Evolutionary conservation across 1,284 basidiomycete genomes (phyloP).

Genomic region (Leccinum huronense): DNA sequence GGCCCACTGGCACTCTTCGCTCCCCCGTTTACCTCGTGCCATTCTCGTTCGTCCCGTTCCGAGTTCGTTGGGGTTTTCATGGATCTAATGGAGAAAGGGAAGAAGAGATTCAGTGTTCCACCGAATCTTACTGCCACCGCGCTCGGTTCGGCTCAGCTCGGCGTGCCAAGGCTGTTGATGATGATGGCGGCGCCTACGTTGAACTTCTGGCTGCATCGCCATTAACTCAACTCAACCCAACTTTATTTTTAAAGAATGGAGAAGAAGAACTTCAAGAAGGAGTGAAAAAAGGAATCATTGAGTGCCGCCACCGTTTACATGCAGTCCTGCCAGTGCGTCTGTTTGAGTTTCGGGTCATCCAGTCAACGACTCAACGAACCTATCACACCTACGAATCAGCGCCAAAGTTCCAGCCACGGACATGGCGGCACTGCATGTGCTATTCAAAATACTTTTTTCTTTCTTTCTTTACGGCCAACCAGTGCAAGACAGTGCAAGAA

Average conservation of each 20-base stretch:
- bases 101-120: not conserved
- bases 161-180: not conserved
- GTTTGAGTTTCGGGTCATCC: slow-evolving; percentile 1
- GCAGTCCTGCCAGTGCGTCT: not conserved
- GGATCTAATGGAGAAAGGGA: not conserved
- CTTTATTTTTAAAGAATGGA: not conserved
- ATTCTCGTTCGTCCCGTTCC: not conserved
- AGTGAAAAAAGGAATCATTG: not conserved
- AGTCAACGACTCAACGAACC: not conserved
- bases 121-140: not conserved
- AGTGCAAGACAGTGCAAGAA: not conserved
- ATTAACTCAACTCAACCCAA: not conserved
- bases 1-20: not conserved
- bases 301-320: not conserved
- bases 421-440: not conserved
- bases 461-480: not conserved
- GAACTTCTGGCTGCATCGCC: slow-evolving; percentile 1
- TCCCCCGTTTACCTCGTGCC: not conserved
- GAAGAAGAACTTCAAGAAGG: not conserved
- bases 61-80: not conserved
- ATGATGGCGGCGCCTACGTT: not conserved
- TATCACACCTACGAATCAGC: not conserved
- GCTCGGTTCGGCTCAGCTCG: not conserved
- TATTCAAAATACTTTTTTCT: not conserved
- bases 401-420: not conserved